These are phyloP conservation scores for Barnettozyma sucrosica DNA, from an alignment of 805 yeast genomes.

Conservation along the genomic window DNA sequence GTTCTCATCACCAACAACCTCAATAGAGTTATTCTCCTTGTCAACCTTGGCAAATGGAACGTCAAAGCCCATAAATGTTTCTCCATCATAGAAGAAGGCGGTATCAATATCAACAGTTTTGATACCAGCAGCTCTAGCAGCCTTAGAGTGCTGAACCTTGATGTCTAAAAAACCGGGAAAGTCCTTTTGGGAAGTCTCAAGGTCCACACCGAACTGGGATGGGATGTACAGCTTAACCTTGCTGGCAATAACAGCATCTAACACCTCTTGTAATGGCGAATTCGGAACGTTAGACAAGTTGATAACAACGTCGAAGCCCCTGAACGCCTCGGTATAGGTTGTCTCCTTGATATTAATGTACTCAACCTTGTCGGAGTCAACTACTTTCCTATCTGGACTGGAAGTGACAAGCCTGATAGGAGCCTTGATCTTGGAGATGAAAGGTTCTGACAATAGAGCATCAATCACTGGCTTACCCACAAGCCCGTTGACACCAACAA, in stretches of 20 bases:
- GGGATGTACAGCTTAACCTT: slow-evolving; percentile 52
- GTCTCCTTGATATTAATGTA: slow-evolving; percentile 11
- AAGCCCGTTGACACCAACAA: slow-evolving; percentile 48
- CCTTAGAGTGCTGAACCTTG: slow-evolving; percentile 27
- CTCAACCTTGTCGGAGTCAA: slow-evolving; percentile 20
- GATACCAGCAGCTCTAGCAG: slow-evolving; percentile 38
- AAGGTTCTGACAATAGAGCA: slow-evolving; percentile 39
- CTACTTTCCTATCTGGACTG: slow-evolving; percentile 14
- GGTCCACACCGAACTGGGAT: slow-evolving; percentile 53
- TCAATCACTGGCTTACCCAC: slow-evolving; percentile 43
- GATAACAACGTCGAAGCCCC: slow-evolving; percentile 46
- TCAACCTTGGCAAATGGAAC: slow-evolving; percentile 34
- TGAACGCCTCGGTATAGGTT: slow-evolving; percentile 33
- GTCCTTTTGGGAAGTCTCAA: slow-evolving; percentile 23
- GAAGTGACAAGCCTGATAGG: slow-evolving; percentile 48
- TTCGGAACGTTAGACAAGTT: slow-evolving; percentile 33
- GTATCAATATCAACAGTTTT: slow-evolving; percentile 42
- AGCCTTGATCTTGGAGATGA: slow-evolving; percentile 35
- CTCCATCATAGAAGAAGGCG: slow-evolving; percentile 33
- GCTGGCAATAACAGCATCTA: slow-evolving; percentile 36
- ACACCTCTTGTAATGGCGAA: slow-evolving; percentile 28
- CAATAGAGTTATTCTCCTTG: slow-evolving; percentile 15
- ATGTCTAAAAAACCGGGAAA: slow-evolving; percentile 32
- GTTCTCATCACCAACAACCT: slow-evolving; percentile 36
- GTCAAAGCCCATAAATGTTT: slow-evolving; percentile 20